A percentile compares a stretch with the other conserved stretches of the same genome.
phyloP scores from a whole-genome alignment of 2,329 filamentous ascomycete species.

The Curvularia sp. region DNA sequence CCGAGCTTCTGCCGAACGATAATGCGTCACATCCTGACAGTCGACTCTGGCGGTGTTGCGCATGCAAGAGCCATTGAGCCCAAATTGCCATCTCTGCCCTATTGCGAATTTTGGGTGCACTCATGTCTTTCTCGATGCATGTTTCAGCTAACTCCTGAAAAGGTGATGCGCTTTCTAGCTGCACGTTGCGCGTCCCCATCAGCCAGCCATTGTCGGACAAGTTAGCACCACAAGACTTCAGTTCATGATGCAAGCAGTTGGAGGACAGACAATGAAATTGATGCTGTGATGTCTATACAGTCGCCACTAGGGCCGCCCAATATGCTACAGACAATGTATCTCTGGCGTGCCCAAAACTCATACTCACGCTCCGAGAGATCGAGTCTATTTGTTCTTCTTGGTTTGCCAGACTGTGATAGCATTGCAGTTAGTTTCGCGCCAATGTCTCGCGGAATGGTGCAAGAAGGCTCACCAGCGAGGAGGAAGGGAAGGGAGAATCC shows the following conservation, averaged over 20 bases:
- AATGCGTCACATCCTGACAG: constrained; percentile 17
- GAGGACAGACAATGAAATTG: constrained; percentile 47
- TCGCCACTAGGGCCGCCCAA: constrained; percentile 35
- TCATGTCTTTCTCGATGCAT: neutral
- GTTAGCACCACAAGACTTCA: constrained; percentile 3
- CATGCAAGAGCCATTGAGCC: neutral
- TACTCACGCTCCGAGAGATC: constrained; percentile 19
- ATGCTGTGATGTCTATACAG: constrained; percentile 46
- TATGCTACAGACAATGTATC: constrained; percentile 44
- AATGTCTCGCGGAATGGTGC: neutral
- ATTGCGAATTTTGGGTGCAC: neutral
- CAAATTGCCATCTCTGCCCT: neutral
- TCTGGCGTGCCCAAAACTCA: constrained; percentile 27
- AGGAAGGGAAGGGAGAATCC: constrained; percentile 68
- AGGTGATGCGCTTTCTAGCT: neutral
- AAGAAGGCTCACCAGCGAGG: constrained; percentile 65
- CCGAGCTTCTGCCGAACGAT: constrained; percentile 38
- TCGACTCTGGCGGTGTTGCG: neutral
- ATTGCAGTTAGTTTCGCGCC: constrained; percentile 29
- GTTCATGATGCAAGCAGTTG: constrained; percentile 4
- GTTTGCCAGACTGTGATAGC: constrained; percentile 67
- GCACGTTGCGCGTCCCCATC: neutral
- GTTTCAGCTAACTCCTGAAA: neutral
- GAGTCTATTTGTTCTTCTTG: constrained; percentile 63
- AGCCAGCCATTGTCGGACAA: neutral